Percentiles rank a stretch among this genome's conserved stretches.
These are phyloP conservation scores for Tolypocladium paradoxum DNA, from an alignment of 2,329 filamentous ascomycete species.

Conservation along the genomic window DNA sequence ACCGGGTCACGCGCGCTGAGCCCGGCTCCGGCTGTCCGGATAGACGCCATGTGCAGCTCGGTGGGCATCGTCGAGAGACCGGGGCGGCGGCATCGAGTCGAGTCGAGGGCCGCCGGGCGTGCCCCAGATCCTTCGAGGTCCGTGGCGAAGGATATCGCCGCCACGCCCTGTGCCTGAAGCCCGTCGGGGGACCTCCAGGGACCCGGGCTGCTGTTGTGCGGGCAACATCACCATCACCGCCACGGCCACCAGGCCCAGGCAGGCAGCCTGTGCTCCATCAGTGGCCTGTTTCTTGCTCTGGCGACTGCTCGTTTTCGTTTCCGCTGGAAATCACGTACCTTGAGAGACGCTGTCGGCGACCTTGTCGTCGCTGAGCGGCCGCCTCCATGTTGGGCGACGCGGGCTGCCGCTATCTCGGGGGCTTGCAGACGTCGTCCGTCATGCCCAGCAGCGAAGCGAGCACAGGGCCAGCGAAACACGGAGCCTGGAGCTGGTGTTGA, in stretches of 20 bases:
- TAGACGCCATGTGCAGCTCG: not conserved
- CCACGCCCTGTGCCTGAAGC: not conserved
- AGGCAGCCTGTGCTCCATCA: not conserved
- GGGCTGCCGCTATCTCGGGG: not conserved
- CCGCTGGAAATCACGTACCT: not conserved
- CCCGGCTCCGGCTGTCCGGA: not conserved
- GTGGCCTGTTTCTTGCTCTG: not conserved
- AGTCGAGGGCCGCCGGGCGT: not conserved
- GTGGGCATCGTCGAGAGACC: not conserved
- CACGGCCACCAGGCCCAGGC: not conserved
- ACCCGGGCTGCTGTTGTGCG: not conserved
- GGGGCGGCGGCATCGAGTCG: not conserved
- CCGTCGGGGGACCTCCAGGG: not conserved
- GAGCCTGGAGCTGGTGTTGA: slow-evolving; percentile 9
- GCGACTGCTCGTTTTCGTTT: not conserved
- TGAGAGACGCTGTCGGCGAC: not conserved
- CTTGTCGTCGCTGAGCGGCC: not conserved
- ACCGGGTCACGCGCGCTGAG: not conserved
- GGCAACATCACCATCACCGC: not conserved
- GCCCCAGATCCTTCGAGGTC: not conserved
- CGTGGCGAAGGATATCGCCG: not conserved
- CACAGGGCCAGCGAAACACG: not conserved
- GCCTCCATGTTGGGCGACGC: not conserved
- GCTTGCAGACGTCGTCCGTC: not conserved
- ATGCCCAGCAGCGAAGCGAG: not conserved